A percentile compares a stretch with the other conserved stretches of the same genome.
Evolutionary conservation across 148 eudicot genomes (phyloP).

Genomic region (Fallopia convolvulus): DNA sequence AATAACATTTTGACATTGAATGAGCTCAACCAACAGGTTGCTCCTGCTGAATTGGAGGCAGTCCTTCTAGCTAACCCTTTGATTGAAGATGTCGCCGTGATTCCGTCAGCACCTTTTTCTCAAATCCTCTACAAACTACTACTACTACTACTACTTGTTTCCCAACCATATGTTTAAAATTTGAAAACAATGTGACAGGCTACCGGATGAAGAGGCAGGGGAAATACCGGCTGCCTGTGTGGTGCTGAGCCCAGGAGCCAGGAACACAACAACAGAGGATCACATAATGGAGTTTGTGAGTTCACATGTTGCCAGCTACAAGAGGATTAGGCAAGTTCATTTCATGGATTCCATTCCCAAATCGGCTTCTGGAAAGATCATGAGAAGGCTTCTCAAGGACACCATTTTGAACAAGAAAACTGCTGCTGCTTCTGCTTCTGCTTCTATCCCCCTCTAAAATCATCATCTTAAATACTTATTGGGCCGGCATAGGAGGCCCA

Average conservation of each 20-base stretch:
- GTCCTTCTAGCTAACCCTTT: slow-evolving; percentile 77
- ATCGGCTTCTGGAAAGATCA: slow-evolving; percentile 54
- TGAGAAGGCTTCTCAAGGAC: slow-evolving; percentile 45
- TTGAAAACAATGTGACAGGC: slow-evolving; percentile 22
- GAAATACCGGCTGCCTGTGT: slow-evolving; percentile 93
- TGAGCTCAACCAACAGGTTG: slow-evolving; percentile 42
- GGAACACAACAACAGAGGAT: slow-evolving; percentile 43
- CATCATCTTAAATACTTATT: neutral
- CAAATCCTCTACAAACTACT: too few species aligned
- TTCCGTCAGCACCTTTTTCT: slow-evolving; percentile 39
- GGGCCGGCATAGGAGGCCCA: neutral
- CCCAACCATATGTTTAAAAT: neutral
- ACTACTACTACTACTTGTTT: too few species aligned
- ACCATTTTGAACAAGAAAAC: slow-evolving; percentile 22
- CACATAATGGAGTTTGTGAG: slow-evolving; percentile 66
- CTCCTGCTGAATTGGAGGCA: slow-evolving; percentile 93
- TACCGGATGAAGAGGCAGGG: slow-evolving; percentile 89
- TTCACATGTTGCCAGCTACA: slow-evolving; percentile 67
- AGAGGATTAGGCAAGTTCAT: slow-evolving; percentile 56
- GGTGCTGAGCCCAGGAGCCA: slow-evolving; percentile 48
- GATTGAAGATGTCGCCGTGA: slow-evolving; percentile 76
- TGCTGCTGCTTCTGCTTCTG: neutral
- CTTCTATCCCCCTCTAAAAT: neutral
- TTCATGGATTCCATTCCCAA: slow-evolving; percentile 75
- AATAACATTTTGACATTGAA: neutral